Base-by-base conservation (phyloP, 768 basidiomycete genomes). In the Pisolithus tinctorius region DNA sequence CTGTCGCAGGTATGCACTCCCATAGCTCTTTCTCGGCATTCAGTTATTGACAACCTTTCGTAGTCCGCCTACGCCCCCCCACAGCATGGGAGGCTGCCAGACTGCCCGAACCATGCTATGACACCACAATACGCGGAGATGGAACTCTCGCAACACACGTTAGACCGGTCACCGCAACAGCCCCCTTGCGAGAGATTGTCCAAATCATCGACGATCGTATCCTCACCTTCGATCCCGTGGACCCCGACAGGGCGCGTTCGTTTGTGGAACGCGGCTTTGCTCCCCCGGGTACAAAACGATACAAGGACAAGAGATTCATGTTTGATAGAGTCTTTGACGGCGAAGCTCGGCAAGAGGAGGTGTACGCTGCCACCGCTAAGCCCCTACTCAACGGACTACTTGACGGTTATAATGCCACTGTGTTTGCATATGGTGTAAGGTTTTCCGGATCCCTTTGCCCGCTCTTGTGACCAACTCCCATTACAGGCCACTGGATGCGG, bases 401-500 rank as follows among this genome's bases (percentile, higher is more conserved):
- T 52, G 88, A 97, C 60, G 96, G 96, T 9, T 99, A 83, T 71
- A 97, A 99, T 60, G 88, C 93, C 41, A 99, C 96, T 10, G 88
- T 97, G 8, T 98, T 99, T 73, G 96, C 96, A 4, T 99, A 99
- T 67, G 96, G 96, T 36, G 96, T 98, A 68, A 67, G 89, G 74
- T 37, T 50, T 43, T 55, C 54, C 38, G 37, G 47, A 47, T 51
- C 45, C 8, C 36, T 37, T 17, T 49, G 25, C 47, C 25, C 14
- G 17, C 29, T 30, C 20, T 27, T 49, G 27, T 57, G 27, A 44
- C 56, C 46, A 49, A 61, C 57, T 45, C 48, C 55, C 41, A 45
- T 51, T 40, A 17, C 62, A 98, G 96, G 96, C 96, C 23, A 98
- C 96, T n/a, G 96, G 96, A n/a, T 98, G 96, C 66, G 96, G 96